Base-by-base conservation (phyloP, 2,329 filamentous ascomycete species). In the Penicillium sp. region DNA sequence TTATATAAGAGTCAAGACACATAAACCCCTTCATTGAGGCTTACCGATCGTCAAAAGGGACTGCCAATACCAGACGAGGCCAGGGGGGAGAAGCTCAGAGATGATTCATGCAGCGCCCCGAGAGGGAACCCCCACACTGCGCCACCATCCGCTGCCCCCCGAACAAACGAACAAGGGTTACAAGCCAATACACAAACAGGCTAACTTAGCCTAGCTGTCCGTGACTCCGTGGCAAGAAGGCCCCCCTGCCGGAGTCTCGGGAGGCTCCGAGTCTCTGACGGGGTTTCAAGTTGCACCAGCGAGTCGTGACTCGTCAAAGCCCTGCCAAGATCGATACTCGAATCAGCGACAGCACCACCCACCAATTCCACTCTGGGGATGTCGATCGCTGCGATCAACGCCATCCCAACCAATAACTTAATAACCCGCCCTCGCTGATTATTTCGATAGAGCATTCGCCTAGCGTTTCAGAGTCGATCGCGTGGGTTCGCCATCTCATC, bases 381-480 rank as follows among this genome's bases (percentile, higher is more conserved):
- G 60, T 33, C 27, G 58, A 60, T 58, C 58, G 11, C 37, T 43
- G 53, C 33, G 60, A 62, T 62, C 60, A 51, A 39, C 19, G 37
- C 40, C 36, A 22, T 6, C n/a, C 14, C 36, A 49, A 24, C 60
- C 60, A 62, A 60, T 62, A 22, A 41, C 31, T 31, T 58, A 62
- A 60, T 62, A 27, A 47, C 31, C 27, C 53, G 31, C 18, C 31
- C 11, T 22, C 37, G 22, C 41, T 51, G 22, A 53, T 37, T 58
- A 55, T 37, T 58, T 60, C 60, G 58, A 62, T 62, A 62, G 58
- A 49, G 50, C 55, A 50, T 18, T 43, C 19, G 18, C 11, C 58
- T 62, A 60, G 60, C 51, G 60, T 62, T 62, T 62, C 60, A 62
- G 55, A 40, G 51, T 47, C 39, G 58, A 62, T 62, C 52, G 50